Evolutionary conservation across 2,329 filamentous ascomycete genomes (phyloP).

Genomic region (Hymenoscyphus infarciens): DNA sequence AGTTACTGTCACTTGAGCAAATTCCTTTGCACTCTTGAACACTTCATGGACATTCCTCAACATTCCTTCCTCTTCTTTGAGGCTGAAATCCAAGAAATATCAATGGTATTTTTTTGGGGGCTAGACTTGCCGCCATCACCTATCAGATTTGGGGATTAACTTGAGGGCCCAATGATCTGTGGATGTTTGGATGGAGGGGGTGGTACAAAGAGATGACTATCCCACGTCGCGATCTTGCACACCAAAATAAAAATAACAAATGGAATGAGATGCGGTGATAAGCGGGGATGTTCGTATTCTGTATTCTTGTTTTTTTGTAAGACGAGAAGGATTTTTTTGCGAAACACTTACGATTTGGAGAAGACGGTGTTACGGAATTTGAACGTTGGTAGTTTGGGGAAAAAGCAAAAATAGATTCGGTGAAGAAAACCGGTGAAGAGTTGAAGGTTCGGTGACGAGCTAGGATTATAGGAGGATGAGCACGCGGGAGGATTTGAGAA

Average conservation of each 20-base stretch:
- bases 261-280: neutral
- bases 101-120: no score
- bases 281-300: no score
- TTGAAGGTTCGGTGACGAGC: neutral
- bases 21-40: neutral
- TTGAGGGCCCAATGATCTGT: neutral
- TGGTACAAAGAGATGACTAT: neutral
- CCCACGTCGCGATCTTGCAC: no score
- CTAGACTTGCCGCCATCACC: no score
- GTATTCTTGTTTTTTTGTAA: neutral
- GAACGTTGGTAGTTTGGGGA: neutral
- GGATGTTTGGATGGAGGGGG: neutral
- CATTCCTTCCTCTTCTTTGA: neutral
- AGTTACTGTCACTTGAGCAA: neutral
- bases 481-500: neutral
- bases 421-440: neutral
- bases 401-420: conserved; percentile 3
- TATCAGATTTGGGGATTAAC: neutral
- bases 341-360: no score
- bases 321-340: neutral
- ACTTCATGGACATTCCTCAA: neutral
- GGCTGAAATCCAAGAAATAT: neutral
- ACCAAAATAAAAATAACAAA: neutral
- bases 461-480: no score
- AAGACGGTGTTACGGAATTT: neutral